phyloP scores from a whole-genome alignment of 2,329 filamentous ascomycete genomes.

The Xylariaceae sp. region DNA sequence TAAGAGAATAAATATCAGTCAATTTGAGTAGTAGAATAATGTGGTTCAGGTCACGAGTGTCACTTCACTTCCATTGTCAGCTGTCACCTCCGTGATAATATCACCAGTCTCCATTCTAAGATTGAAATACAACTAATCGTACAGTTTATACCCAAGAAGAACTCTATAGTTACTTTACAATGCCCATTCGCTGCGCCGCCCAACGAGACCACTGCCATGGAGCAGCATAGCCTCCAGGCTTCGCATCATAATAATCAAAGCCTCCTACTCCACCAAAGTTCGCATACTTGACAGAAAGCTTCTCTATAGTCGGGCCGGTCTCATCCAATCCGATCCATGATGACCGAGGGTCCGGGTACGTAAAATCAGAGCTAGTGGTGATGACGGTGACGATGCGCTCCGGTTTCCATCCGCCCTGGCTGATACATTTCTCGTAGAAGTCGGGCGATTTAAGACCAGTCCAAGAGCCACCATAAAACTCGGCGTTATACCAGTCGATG shows the following conservation, averaged over 20 bases:
- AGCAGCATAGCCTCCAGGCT: background rate
- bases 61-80: too few species aligned
- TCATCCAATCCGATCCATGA: background rate
- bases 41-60: too few species aligned
- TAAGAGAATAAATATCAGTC: too few species aligned
- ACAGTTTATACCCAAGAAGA: too few species aligned
- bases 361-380: constrained; percentile 1
- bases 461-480: constrained; percentile 8
- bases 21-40: too few species aligned
- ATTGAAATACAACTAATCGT: too few species aligned
- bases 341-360: background rate
- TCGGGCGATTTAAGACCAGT: background rate
- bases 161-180: too few species aligned
- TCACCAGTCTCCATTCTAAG: too few species aligned
- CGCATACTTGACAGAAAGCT: background rate
- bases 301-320: background rate
- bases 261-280: constrained; percentile 1
- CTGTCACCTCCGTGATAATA: too few species aligned
- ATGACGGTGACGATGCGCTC: background rate
- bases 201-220: background rate
- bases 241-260: background rate
- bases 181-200: background rate
- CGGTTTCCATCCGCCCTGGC: background rate
- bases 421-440: background rate
- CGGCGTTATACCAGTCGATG: constrained; percentile 13